These are phyloP conservation scores for Neonectria magnoliae DNA, from an alignment of 2,329 filamentous ascomycete species.

Conservation along the genomic window DNA sequence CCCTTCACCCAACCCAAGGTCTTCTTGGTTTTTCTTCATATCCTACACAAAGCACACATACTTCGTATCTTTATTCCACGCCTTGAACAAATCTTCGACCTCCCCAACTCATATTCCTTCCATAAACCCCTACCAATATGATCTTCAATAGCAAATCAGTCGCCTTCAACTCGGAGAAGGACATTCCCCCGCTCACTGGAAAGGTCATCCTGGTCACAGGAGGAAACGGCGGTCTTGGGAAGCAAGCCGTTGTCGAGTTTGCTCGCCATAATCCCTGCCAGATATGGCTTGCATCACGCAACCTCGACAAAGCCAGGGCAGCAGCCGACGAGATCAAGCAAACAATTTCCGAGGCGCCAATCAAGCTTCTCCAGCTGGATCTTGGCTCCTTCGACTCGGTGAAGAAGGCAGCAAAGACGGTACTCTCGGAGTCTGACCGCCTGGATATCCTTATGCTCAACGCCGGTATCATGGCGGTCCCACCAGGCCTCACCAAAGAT, in stretches of 20 bases:
- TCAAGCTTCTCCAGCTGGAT: constrained; percentile 54
- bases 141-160: constrained; percentile 5
- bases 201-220: constrained; percentile 85
- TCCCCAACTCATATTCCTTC: neutral
- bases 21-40: neutral
- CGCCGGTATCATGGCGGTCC: constrained; percentile 48
- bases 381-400: constrained; percentile 57
- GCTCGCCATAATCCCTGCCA: constrained; percentile 22
- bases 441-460: constrained; percentile 58
- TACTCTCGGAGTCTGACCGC: constrained; percentile 45
- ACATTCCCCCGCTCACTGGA: constrained; percentile 73
- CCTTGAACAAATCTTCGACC: neutral
- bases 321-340: constrained; percentile 50
- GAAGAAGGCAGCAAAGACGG: constrained; percentile 49
- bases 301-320: constrained; percentile 48
- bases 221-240: constrained; percentile 72
- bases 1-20: neutral
- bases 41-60: neutral
- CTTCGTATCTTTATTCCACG: neutral
- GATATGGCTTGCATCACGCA: constrained; percentile 43
- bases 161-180: constrained; percentile 36
- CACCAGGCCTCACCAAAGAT: constrained; percentile 50
- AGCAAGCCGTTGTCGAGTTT: constrained; percentile 26
- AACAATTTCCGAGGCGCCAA: constrained; percentile 31
- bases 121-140: constrained; percentile 1